Evolutionary conservation across 179 eudicot species (phyloP).

Genomic region (Sideroxylon spinosum): DNA sequence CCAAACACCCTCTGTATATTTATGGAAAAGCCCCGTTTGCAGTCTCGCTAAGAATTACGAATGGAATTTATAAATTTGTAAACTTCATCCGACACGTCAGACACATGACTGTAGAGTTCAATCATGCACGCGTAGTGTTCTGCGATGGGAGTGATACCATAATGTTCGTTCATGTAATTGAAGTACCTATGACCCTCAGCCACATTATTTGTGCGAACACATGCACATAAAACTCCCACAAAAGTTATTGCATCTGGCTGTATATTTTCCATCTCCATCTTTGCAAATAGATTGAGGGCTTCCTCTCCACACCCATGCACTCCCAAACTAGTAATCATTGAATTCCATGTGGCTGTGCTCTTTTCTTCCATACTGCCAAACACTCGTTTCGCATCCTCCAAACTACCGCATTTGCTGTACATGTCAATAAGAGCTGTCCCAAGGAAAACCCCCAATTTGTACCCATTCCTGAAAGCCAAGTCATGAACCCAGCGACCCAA

Average conservation of each 20-base stretch:
- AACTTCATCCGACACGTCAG: constrained; percentile 12
- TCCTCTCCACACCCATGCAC: constrained; percentile 62
- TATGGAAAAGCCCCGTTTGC: too few species aligned
- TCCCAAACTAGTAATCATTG: constrained; percentile 66
- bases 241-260: constrained; percentile 65
- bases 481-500: constrained; percentile 62
- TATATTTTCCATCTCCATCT: constrained; percentile 43
- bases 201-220: constrained; percentile 41
- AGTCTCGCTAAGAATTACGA: too few species aligned
- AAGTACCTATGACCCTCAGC: constrained; percentile 37
- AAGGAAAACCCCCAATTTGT: constrained; percentile 41
- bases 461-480: constrained; percentile 50
- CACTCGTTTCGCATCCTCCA: constrained; percentile 48
- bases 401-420: constrained; percentile 73
- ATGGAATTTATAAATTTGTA: not conserved
- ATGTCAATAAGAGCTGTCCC: constrained; percentile 70
- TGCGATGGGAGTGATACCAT: constrained; percentile 43
- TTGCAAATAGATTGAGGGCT: constrained; percentile 41
- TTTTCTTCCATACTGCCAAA: constrained; percentile 43
- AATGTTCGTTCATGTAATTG: constrained; percentile 43
- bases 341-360: constrained; percentile 65
- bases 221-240: constrained; percentile 54
- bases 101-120: constrained; percentile 33
- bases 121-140: constrained; percentile 51
- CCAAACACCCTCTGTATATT: too few species aligned